phyloP scores from a whole-genome alignment of 352 stramenopile genomes.

The Phytophthora gonapodyides region DNA sequence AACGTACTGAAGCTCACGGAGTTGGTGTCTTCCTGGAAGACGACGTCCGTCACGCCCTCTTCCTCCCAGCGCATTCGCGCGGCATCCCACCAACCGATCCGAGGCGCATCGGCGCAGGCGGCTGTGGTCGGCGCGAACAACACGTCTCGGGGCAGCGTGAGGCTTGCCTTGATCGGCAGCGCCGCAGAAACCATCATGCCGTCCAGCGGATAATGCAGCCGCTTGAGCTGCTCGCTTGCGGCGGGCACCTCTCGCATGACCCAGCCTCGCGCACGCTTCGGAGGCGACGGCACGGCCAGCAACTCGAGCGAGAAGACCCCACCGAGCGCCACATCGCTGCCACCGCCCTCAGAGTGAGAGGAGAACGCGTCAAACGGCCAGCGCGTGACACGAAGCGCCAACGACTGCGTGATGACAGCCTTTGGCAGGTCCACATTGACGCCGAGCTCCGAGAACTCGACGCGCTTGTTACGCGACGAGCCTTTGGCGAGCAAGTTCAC shows the following conservation, averaged over 20 bases:
- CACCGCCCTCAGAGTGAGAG: slow-evolving; percentile 13
- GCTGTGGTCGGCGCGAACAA: slow-evolving; percentile 38
- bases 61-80: slow-evolving; percentile 62
- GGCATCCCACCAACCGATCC: slow-evolving; percentile 74
- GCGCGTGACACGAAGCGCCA: slow-evolving; percentile 65
- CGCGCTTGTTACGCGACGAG: slow-evolving; percentile 72
- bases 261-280: slow-evolving; percentile 74
- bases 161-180: slow-evolving; percentile 65
- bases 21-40: slow-evolving; percentile 60
- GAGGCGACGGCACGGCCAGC: slow-evolving; percentile 63
- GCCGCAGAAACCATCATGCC: slow-evolving; percentile 72
- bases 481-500: slow-evolving; percentile 77
- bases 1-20: slow-evolving; percentile 74
- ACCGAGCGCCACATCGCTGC: slow-evolving; percentile 53
- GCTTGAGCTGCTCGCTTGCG: slow-evolving; percentile 59
- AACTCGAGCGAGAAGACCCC: slow-evolving; percentile 74
- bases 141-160: slow-evolving; percentile 56
- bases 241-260: slow-evolving; percentile 75
- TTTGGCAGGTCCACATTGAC: slow-evolving; percentile 78
- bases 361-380: slow-evolving; percentile 65
- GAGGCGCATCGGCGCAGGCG: slow-evolving; percentile 27
- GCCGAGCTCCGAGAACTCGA: slow-evolving; percentile 74
- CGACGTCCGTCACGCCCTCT: slow-evolving; percentile 74
- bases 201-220: slow-evolving; percentile 75
- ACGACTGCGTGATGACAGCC: slow-evolving; percentile 75